Conservation (phyloP, 768 basidiomycete species). For the Jaapia argillacea region DNA sequence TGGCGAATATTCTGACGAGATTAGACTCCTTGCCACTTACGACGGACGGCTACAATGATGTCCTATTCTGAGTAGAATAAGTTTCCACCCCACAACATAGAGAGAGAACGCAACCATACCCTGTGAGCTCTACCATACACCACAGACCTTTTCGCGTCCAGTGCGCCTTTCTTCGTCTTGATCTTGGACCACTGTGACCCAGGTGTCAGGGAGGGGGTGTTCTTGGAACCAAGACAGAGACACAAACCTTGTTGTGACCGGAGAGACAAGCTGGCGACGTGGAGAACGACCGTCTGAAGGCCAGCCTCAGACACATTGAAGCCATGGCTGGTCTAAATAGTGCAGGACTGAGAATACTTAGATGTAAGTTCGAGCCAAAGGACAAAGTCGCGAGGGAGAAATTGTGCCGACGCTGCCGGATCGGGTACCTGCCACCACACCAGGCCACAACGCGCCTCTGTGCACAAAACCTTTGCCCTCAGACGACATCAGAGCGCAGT, state of each 20-base stretch:
- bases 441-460: too few relatives aligned
- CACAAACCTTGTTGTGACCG: conserved; percentile 31
- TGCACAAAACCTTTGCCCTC: too few relatives aligned
- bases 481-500: conserved; percentile 34
- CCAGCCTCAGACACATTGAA: too few relatives aligned
- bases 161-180: conserved; percentile 58
- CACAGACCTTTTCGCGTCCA: conserved; percentile 48
- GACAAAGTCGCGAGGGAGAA: too few relatives aligned
- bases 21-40: conserved; percentile 27
- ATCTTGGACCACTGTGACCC: conserved; percentile 62
- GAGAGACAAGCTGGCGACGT: conserved; percentile 16
- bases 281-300: conserved; percentile 19
- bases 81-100: conserved; percentile 2
- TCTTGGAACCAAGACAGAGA: background rate
- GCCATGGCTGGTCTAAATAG: too few relatives aligned
- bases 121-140: conserved; percentile 45
- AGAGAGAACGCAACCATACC: conserved; percentile 26
- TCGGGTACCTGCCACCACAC: too few relatives aligned
- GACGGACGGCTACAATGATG: conserved; percentile 46
- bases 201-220: conserved; percentile 3
- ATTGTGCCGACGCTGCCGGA: too few relatives aligned
- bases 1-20: background rate
- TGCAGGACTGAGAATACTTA: too few relatives aligned
- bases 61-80: conserved; percentile 31
- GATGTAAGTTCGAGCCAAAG: too few relatives aligned